These are phyloP conservation scores for Chytriomyces sp. DNA, from an alignment of 192 early-diverging fungal species.

Conservation along the genomic window DNA sequence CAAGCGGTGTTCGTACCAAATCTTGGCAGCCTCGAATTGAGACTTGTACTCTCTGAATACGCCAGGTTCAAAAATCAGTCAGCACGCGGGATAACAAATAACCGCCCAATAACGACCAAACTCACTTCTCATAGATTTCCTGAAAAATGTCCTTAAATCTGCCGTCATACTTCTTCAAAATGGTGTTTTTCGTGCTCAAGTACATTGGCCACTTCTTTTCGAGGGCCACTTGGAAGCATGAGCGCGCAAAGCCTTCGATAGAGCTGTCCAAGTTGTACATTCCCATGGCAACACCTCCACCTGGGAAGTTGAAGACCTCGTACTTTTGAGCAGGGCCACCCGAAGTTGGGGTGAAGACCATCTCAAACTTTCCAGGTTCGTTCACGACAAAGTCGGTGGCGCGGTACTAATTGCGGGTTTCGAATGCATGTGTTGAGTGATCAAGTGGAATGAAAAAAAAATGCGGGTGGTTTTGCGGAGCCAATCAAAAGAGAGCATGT, in stretches of 20 bases:
- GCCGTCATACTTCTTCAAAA: constrained; percentile 95
- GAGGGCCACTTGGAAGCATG: constrained; percentile 92
- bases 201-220: constrained; percentile 91
- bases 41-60: constrained; percentile 70
- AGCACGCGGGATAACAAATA: neutral
- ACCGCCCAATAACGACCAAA: neutral
- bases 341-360: constrained; percentile 86
- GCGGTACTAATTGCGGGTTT: constrained; percentile 71
- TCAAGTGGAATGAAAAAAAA: neutral
- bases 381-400: constrained; percentile 94
- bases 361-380: constrained; percentile 88
- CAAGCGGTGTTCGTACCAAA: constrained; percentile 98
- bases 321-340: constrained; percentile 70
- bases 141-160: constrained; percentile 98
- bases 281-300: constrained; percentile 86
- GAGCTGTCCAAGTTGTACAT: constrained; percentile 95
- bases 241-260: constrained; percentile 92
- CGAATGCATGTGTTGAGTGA: constrained; percentile 7
- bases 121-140: constrained; percentile 76
- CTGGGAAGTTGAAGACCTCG: constrained; percentile 81
- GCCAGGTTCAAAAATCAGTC: constrained; percentile 14
- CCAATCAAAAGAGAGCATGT: neutral
- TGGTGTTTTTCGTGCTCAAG: constrained; percentile 96
- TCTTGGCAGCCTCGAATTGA: constrained; percentile 79
- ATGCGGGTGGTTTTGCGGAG: neutral